Conservation (phyloP, 2,329 filamentous ascomycete species). For the Colletotrichum plurivorum region DNA sequence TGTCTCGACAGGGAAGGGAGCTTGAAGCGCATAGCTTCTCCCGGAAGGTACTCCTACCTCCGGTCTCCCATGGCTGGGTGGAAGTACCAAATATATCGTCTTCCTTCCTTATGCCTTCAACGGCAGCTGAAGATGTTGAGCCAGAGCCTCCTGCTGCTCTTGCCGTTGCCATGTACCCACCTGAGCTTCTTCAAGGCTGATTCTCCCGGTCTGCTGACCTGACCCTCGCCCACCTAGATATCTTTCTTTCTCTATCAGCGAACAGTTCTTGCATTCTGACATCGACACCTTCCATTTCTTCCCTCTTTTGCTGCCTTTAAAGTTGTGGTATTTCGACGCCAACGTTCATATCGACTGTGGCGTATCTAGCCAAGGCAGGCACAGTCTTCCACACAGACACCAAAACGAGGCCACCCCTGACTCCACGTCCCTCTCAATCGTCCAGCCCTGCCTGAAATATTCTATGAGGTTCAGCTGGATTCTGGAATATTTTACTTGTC, state of each 20-base stretch:
- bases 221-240: not conserved
- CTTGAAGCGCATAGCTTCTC: not conserved
- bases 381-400: not conserved
- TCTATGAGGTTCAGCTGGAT: too few species aligned
- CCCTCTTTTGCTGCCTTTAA: not conserved
- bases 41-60: not conserved
- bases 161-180: not conserved
- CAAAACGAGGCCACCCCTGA: slow-evolving; percentile 7
- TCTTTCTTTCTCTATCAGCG: not conserved
- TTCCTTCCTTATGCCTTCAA: not conserved
- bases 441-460: too few species aligned
- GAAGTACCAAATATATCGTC: not conserved
- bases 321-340: not conserved
- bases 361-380: not conserved
- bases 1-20: slow-evolving; percentile 2
- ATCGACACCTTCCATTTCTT: not conserved
- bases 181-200: slow-evolving; percentile 24
- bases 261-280: not conserved
- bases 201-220: slow-evolving; percentile 7
- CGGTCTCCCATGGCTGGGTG: not conserved
- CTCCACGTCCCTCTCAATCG: not conserved
- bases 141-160: slow-evolving; percentile 7
- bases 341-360: not conserved
- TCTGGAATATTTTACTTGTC: not conserved
- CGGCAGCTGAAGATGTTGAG: not conserved